A percentile compares a stretch with the other conserved stretches of the same genome.
Evolutionary conservation across 371 early-diverging fungal genomes (phyloP).

Genomic region (Apophysomyces sp.): DNA sequence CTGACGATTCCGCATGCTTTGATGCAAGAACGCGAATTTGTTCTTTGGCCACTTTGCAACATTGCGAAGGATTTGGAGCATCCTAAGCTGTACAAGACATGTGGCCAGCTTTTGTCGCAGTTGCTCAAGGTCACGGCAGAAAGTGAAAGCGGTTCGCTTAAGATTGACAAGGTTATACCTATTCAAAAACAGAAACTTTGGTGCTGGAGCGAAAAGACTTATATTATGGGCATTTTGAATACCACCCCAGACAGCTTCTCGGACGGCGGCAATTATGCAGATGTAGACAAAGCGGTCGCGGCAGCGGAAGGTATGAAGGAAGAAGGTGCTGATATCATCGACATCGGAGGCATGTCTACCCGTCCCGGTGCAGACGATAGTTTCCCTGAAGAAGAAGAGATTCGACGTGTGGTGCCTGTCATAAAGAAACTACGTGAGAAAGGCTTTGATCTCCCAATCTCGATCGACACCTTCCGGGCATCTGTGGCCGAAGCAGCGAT

Average conservation of each 20-base stretch:
- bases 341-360: conserved; percentile 96
- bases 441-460: conserved; percentile 74
- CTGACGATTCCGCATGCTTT: conserved; percentile 89
- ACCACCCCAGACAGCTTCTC: conserved; percentile 97
- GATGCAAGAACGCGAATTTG: conserved; percentile 93
- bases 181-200: conserved; percentile 46
- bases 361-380: conserved; percentile 84
- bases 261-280: conserved; percentile 82
- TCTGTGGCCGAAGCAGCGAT: conserved; percentile 82
- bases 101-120: conserved; percentile 76
- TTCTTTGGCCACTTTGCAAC: conserved; percentile 91
- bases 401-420: conserved; percentile 86
- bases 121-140: conserved; percentile 61
- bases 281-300: conserved; percentile 66
- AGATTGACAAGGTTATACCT: conserved; percentile 73
- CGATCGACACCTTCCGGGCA: conserved; percentile 92
- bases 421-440: conserved; percentile 71
- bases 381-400: conserved; percentile 77
- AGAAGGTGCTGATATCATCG: conserved; percentile 91
- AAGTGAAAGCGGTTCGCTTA: conserved; percentile 32
- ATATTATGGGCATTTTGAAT: conserved; percentile 96
- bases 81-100: conserved; percentile 80
- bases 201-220: conserved; percentile 69
- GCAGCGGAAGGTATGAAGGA: conserved; percentile 72
- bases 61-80: conserved; percentile 90